A percentile compares a stretch with the other conserved stretches of the same genome.
Evolutionary conservation across 1,284 basidiomycete species (phyloP).

Genomic region (Retiboletus fuscus): DNA sequence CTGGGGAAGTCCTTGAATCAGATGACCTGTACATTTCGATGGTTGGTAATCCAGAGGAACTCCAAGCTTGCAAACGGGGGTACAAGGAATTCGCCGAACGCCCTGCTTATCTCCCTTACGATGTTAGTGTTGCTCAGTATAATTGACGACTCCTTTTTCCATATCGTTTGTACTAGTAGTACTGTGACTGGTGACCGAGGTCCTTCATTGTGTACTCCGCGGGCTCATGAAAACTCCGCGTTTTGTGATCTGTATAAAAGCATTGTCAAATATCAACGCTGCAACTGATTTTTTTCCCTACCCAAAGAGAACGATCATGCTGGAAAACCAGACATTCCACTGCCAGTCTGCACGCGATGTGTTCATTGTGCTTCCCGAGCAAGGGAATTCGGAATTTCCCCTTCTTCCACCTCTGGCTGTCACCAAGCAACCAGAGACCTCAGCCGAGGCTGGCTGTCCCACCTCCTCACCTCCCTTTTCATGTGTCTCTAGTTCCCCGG

Average conservation of each 20-base stretch:
- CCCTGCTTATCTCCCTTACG: neutral
- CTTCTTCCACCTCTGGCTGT: neutral
- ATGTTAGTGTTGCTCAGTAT: neutral
- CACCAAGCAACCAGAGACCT: conserved; percentile 1
- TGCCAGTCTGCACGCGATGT: neutral
- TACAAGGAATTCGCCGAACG: neutral
- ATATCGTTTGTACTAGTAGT: neutral
- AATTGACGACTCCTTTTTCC: neutral
- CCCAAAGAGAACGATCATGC: neutral
- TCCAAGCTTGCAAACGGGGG: neutral
- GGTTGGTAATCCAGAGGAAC: neutral
- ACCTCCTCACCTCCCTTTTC: neutral
- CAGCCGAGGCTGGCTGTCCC: neutral
- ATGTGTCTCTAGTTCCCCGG: neutral
- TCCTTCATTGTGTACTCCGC: neutral
- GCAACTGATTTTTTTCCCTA: neutral
- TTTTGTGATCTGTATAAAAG: neutral
- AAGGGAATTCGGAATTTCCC: neutral
- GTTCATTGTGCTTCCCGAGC: neutral
- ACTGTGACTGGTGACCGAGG: neutral
- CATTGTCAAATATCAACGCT: neutral
- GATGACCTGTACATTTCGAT: neutral
- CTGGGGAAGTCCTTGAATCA: neutral
- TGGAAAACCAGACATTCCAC: neutral
- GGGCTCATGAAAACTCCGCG: neutral